Conservation (phyloP, 805 yeast genomes). For the Saturnispora bothae region DNA sequence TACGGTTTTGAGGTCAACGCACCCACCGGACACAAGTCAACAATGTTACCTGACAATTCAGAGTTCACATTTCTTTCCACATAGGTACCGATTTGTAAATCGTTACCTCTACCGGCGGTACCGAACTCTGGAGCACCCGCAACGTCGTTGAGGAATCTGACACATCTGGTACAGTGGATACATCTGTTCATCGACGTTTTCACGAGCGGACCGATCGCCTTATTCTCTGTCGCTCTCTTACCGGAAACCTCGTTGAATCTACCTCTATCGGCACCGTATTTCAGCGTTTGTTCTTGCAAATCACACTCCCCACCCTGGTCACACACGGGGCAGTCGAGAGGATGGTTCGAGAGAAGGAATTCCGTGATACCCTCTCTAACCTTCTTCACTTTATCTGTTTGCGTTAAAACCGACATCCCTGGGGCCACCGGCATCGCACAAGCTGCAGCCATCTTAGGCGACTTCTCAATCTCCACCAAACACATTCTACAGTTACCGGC, state of each 20-base stretch:
- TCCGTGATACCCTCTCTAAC: conserved; percentile 89
- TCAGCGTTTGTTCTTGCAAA: conserved; percentile 74
- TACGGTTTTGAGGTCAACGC: conserved; percentile 85
- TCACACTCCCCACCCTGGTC: conserved; percentile 96
- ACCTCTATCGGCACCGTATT: conserved; percentile 82
- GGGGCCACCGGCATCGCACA: conserved; percentile 88
- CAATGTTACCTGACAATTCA: conserved; percentile 77
- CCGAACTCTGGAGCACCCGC: conserved; percentile 93
- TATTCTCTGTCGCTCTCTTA: conserved; percentile 84
- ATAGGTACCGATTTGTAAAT: conserved; percentile 84
- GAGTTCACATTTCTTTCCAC: conserved; percentile 75
- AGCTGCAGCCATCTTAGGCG: conserved; percentile 83
- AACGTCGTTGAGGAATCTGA: conserved; percentile 78
- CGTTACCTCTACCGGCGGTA: conserved; percentile 83
- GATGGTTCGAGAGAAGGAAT: conserved; percentile 80
- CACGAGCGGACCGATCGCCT: conserved; percentile 80
- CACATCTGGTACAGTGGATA: conserved; percentile 87
- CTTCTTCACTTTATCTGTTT: conserved; percentile 65
- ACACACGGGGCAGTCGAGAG: conserved; percentile 85
- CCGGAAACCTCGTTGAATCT: conserved; percentile 74
- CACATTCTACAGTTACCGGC: conserved; percentile 96
- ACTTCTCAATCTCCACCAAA: conserved; percentile 78
- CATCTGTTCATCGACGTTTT: conserved; percentile 90
- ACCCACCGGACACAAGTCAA: conserved; percentile 87
- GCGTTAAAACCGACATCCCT: conserved; percentile 80